phyloP scores from a whole-genome alignment of 257 asterid genomes.

The Nemophila menziesii region DNA sequence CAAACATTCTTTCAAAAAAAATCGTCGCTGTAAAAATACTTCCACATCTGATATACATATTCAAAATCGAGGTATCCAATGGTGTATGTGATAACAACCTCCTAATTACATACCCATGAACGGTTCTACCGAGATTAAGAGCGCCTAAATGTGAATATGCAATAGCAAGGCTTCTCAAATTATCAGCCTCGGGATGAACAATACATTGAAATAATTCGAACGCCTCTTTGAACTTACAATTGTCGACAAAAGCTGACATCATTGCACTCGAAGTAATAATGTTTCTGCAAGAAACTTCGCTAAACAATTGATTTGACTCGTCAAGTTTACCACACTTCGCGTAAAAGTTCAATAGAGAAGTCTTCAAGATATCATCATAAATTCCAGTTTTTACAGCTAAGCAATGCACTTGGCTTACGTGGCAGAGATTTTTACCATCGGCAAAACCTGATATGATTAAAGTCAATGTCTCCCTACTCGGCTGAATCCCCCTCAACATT shows the following conservation, averaged over 20 bases:
- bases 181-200: conserved; percentile 20
- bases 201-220: conserved; percentile 20
- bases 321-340: conserved; percentile 20
- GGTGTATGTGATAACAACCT: conserved; percentile 21
- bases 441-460: conserved; percentile 25
- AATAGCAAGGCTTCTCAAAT: conserved; percentile 18
- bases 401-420: conserved; percentile 26
- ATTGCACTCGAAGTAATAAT: conserved; percentile 17
- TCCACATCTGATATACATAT: conserved; percentile 39
- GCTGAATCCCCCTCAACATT: conserved; percentile 20
- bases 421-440: conserved; percentile 8
- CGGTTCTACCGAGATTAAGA: conserved; percentile 25
- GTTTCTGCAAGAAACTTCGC: conserved; percentile 13
- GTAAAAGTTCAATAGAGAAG: conserved; percentile 26
- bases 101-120: conserved; percentile 27
- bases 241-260: conserved; percentile 15
- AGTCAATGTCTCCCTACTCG: conserved; percentile 29
- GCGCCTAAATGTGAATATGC: conserved; percentile 23
- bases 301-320: conserved; percentile 19
- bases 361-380: conserved; percentile 26
- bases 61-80: conserved; percentile 31
- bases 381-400: conserved; percentile 28
- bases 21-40: conserved; percentile 29
- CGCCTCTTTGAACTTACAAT: conserved; percentile 19
- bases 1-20: conserved; percentile 20